phyloP scores from a whole-genome alignment of 768 basidiomycete species.

The Russula earlei region DNA sequence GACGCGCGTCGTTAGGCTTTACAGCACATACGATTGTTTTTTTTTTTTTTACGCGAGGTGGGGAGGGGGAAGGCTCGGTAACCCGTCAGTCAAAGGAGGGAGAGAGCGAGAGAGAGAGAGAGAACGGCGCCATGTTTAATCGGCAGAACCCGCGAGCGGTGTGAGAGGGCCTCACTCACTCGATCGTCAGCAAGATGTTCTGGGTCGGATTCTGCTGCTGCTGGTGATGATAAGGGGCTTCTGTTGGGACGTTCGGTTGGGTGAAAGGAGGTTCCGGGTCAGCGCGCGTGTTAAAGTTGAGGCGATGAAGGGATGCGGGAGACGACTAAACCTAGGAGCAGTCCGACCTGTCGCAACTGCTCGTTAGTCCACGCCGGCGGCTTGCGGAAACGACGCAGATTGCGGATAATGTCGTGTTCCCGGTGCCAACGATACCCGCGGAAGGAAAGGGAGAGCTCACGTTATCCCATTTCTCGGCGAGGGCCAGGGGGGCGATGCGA shows the following conservation, averaged over 20 bases:
- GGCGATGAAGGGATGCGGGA: not conserved
- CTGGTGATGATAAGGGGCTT: constrained; percentile 27
- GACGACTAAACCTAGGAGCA: constrained; percentile 27
- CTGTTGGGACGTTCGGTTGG: constrained; percentile 20
- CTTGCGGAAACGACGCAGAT: too few relatives aligned
- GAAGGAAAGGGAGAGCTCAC: constrained; percentile 37
- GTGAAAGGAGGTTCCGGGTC: not conserved
- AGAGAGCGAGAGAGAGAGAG: not conserved
- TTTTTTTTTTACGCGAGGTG: not conserved
- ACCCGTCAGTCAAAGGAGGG: not conserved
- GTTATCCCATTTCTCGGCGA: constrained; percentile 94
- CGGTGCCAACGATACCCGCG: too few relatives aligned
- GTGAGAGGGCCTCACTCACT: constrained; percentile 25
- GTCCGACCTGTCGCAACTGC: constrained; percentile 23
- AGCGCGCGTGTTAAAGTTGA: not conserved
- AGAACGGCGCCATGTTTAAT: not conserved
- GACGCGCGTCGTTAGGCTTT: constrained; percentile 71
- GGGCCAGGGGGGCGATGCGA: constrained; percentile 72
- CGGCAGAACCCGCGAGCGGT: too few relatives aligned
- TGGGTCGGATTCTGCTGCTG: constrained; percentile 24
- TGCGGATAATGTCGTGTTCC: too few relatives aligned
- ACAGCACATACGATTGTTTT: too few relatives aligned
- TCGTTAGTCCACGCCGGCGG: too few relatives aligned
- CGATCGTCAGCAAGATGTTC: constrained; percentile 35
- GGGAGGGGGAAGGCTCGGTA: too few relatives aligned